Base-by-base conservation (phyloP, 768 basidiomycete species). In the Fomitopsis serialis region DNA sequence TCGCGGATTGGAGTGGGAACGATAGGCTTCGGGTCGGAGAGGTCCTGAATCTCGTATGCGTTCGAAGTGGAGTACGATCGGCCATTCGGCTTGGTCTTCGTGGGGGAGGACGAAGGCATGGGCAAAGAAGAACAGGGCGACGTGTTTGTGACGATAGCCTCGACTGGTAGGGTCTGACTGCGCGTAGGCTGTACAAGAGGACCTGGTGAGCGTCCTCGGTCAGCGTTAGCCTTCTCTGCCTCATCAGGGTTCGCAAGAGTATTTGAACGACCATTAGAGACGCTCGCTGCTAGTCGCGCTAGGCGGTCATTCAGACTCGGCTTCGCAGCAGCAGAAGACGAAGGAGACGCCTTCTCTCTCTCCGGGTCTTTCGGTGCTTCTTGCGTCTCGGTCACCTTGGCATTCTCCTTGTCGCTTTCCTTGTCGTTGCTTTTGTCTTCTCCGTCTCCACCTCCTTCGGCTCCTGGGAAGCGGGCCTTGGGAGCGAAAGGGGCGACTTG, bases 1-100 rank as follows among this genome's bases (percentile, higher is more conserved):
- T 65, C 61, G 17, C 68, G 64, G 17, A 70, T 68, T 2, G 63
- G 64, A 0, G 63, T 68, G 0, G 69, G 70, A 34, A 64, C 61
- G 49, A 70, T 68, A 32, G 62, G 67, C 22, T 50, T 62, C 21
- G 63, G 51, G 53, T 67, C 54, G 27, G 60, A 50, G 15, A 62
- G 45, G 48, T 42, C n/a, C 54, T 57, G 42, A 55, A 60, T 53
- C 5, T 57, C 60, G 25, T 60, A 61, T 48, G 67, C 62, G 1
- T 72, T 61, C 15, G 67, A 62, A 7, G 65, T 56, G 46, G 64
- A 61, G 54, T 60, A 52, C 12, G 64, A 61, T 17, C 61, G 61
- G 17, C 54, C 59, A 45, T 59, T 59, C 19, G 53, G 50, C 37
- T 58, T 60, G 32, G 49, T n/a, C 44, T 35, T 42, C 43, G 35